phyloP scores from a whole-genome alignment of 169 alveolate genomes.

The Plasmodium adleri region DNA sequence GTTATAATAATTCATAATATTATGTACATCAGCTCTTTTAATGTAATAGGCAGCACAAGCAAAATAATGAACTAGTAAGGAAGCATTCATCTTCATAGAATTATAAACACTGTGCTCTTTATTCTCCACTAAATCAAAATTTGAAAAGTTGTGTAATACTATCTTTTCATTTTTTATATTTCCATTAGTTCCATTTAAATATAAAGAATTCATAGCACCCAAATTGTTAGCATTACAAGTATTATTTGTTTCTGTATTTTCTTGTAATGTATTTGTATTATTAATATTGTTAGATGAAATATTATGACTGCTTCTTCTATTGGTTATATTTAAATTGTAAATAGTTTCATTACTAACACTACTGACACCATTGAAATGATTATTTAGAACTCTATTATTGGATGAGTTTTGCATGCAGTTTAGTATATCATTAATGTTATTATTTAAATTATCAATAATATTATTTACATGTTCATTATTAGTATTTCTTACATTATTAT shows the following conservation, averaged over 20 bases:
- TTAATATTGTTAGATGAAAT: conserved; percentile 55
- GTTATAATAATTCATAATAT: conserved; percentile 27
- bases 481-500: conserved; percentile 38
- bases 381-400: conserved; percentile 40
- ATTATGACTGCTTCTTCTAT: conserved; percentile 45
- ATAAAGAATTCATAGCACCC: conserved; percentile 9
- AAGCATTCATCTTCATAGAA: conserved; percentile 72
- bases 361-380: conserved; percentile 37
- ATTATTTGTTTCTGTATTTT: conserved; percentile 54
- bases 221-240: conserved; percentile 20
- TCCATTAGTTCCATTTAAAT: conserved; percentile 21
- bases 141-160: conserved; percentile 12
- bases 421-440: conserved; percentile 52
- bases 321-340: conserved; percentile 51
- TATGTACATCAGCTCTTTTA: conserved; percentile 48
- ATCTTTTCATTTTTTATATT: conserved; percentile 25
- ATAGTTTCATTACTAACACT: conserved; percentile 71
- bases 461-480: conserved; percentile 65
- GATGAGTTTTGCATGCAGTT: conserved; percentile 67
- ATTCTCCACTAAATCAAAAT: conserved; percentile 59
- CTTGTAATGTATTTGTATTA: conserved; percentile 44
- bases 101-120: conserved; percentile 32
- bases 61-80: conserved; percentile 80
- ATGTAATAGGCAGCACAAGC: conserved; percentile 78
- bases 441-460: conserved; percentile 53